Evolutionary conservation across 495 filamentous ascomycete genomes (phyloP).

Genomic region (Penicillium subrubescens): DNA sequence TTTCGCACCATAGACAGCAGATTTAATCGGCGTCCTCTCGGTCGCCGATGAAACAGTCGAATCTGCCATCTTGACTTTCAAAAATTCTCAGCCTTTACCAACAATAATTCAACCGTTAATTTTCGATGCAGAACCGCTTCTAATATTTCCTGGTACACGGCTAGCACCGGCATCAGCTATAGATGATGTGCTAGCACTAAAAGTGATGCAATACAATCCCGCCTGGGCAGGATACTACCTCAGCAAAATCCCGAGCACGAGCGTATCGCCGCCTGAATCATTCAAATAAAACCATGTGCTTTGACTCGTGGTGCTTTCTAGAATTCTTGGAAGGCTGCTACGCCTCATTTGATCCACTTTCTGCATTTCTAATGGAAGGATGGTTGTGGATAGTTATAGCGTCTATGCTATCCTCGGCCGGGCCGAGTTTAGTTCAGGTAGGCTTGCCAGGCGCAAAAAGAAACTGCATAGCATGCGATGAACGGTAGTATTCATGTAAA

Average conservation of each 20-base stretch:
- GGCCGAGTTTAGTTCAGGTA: not conserved
- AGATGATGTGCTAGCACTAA: conserved; percentile 43
- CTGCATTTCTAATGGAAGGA: not conserved
- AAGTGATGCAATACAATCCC: conserved; percentile 38
- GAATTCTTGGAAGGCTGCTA: not conserved
- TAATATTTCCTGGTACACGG: conserved; percentile 1
- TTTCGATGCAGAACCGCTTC: not conserved
- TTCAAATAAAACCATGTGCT: not conserved
- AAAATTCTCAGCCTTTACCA: too few species aligned
- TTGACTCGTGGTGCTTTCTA: not conserved
- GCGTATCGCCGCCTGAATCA: not conserved
- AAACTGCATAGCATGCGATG: not conserved
- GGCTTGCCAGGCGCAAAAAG: not conserved
- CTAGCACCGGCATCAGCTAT: conserved; percentile 21
- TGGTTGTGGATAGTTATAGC: not conserved
- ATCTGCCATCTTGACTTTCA: conserved; percentile 7
- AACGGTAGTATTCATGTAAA: not conserved
- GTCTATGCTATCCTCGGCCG: not conserved
- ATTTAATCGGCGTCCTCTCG: conserved; percentile 19
- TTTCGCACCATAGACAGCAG: conserved; percentile 23
- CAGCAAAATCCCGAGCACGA: not conserved
- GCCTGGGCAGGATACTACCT: conserved; percentile 23
- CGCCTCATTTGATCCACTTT: not conserved
- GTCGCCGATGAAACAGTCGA: conserved; percentile 9
- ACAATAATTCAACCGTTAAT: not conserved